Evolutionary conservation across 306 rosid species (phyloP).

Genomic region (Aeschynomene evenia): DNA sequence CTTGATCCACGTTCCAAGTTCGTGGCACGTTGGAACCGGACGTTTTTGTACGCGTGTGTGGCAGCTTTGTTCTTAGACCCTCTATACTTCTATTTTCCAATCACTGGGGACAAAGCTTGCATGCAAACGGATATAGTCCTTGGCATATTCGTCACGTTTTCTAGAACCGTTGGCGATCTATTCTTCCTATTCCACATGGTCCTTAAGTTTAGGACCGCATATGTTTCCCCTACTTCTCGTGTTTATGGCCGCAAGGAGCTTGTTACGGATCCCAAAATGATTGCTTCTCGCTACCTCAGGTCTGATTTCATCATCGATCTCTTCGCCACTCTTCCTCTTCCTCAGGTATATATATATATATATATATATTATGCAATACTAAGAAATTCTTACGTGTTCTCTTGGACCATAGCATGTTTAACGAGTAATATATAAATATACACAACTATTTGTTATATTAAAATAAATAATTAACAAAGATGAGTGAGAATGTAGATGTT

Average conservation of each 20-base stretch:
- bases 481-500: too few species aligned
- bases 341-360: conserved; percentile 64
- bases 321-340: conserved; percentile 76
- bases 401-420: too few species aligned
- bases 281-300: conserved; percentile 59
- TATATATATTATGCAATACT: too few species aligned
- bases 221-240: conserved; percentile 44
- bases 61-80: conserved; percentile 82
- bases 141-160: conserved; percentile 56
- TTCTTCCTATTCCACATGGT: conserved; percentile 62
- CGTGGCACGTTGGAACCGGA: conserved; percentile 59
- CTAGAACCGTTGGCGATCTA: conserved; percentile 65
- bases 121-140: conserved; percentile 51
- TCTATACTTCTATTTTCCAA: conserved; percentile 70
- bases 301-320: conserved; percentile 66
- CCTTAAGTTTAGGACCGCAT: conserved; percentile 78
- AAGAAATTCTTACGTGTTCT: too few species aligned
- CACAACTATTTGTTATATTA: too few species aligned
- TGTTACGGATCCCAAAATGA: conserved; percentile 51
- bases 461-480: too few species aligned
- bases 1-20: conserved; percentile 58
- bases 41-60: conserved; percentile 55
- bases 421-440: too few species aligned
- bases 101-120: conserved; percentile 57
- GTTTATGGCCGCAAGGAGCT: conserved; percentile 70